Evolutionary conservation across 208 protist species (phyloP).

Genomic region (Trypanosoma cruzi): DNA sequence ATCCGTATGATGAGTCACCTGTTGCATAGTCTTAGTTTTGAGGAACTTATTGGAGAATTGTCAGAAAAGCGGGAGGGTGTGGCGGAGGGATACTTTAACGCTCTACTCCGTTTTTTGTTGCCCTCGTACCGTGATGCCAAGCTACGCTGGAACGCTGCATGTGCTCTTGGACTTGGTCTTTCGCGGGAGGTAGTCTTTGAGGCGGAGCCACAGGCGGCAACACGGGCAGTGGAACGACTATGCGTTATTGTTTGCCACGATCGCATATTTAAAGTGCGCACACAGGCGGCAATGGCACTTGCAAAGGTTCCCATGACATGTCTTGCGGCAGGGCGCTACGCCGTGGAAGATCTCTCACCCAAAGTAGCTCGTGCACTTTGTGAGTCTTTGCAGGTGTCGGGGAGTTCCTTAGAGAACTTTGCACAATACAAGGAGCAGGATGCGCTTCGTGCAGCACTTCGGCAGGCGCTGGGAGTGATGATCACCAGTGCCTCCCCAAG

Average conservation of each 20-base stretch:
- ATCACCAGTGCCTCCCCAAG: conserved; percentile 57
- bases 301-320: conserved; percentile 31
- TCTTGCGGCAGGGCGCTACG: conserved; percentile 36
- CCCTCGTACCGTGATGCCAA: conserved; percentile 55
- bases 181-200: conserved; percentile 59
- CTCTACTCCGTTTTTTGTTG: conserved; percentile 54
- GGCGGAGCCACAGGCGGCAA: conserved; percentile 57
- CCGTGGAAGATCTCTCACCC: conserved; percentile 41
- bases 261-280: conserved; percentile 83
- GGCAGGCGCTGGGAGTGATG: conserved; percentile 35
- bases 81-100: conserved; percentile 66
- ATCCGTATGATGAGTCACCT: conserved; percentile 87
- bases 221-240: conserved; percentile 55
- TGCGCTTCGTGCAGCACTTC: conserved; percentile 44
- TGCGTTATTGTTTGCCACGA: conserved; percentile 53
- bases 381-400: conserved; percentile 40
- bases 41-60: conserved; percentile 71
- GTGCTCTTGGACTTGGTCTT: conserved; percentile 62
- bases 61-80: conserved; percentile 45
- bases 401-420: conserved; percentile 53
- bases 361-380: conserved; percentile 62
- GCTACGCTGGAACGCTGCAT: conserved; percentile 80
- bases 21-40: conserved; percentile 50
- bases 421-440: conserved; percentile 71
- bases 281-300: conserved; percentile 69